A percentile compares a stretch with the other conserved stretches of the same genome.
Evolutionary conservation across 1,284 basidiomycete genomes (phyloP).

Genomic region (Cryptococcus neoformans): DNA sequence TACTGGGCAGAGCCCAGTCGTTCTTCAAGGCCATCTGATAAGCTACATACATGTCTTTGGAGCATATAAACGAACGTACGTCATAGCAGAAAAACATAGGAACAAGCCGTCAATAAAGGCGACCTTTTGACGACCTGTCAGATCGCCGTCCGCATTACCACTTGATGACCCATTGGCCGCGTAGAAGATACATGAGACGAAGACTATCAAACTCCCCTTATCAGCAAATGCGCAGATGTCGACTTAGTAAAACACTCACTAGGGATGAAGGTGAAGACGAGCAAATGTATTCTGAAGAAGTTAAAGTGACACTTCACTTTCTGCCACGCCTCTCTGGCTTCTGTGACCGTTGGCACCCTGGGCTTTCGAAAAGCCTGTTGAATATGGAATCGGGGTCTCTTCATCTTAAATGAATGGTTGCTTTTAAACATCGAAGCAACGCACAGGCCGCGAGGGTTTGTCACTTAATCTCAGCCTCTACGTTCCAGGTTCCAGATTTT

Average conservation of each 20-base stretch:
- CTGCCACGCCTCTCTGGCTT: background rate
- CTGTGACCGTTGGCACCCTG: no score
- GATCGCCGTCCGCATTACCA: constrained; percentile 22
- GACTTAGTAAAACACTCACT: constrained; percentile 1
- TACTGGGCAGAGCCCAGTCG: constrained; percentile 32
- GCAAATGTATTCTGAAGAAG: constrained; percentile 38
- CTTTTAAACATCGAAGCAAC: no score
- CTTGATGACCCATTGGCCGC: constrained; percentile 26
- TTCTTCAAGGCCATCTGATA: constrained; percentile 11
- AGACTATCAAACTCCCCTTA: constrained; percentile 8
- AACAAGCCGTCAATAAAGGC: constrained; percentile 33
- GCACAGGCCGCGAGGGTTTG: no score
- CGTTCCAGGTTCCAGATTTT: no score
- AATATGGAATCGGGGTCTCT: no score
- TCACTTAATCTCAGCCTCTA: no score
- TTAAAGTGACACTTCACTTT: constrained; percentile 22
- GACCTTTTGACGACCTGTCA: constrained; percentile 21
- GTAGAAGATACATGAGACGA: constrained; percentile 30
- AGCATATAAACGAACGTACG: constrained; percentile 19
- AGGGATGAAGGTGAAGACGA: constrained; percentile 34
- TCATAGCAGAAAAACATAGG: constrained; percentile 36
- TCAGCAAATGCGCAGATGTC: background rate
- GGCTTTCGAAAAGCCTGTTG: no score
- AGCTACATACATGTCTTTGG: background rate
- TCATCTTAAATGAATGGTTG: no score